These are phyloP conservation scores for Ceratobasidium sp. DNA, from an alignment of 1,284 basidiomycete genomes.

Conservation along the genomic window DNA sequence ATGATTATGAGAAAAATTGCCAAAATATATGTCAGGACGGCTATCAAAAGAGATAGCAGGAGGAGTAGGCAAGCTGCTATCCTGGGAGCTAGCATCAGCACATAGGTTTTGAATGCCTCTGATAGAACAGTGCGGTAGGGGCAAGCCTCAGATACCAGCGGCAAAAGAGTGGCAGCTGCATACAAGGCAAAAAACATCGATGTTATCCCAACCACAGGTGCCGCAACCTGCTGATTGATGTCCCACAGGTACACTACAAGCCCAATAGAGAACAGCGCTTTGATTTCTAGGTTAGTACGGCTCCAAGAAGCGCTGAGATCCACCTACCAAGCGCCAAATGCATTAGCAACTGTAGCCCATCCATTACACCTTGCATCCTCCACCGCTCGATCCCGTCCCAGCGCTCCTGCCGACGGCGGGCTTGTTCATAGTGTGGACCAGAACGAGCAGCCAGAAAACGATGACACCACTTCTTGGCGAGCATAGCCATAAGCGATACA, in stretches of 20 bases:
- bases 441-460: neutral
- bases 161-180: neutral
- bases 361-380: neutral
- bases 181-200: neutral
- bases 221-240: neutral
- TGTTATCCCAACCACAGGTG: neutral
- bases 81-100: too few species aligned
- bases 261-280: neutral
- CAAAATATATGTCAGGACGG: too few species aligned
- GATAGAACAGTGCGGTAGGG: constrained; percentile 7
- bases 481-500: neutral
- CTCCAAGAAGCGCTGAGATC: too few species aligned
- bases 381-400: constrained; percentile 1
- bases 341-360: constrained; percentile 3
- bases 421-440: neutral
- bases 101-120: too few species aligned
- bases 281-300: neutral
- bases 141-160: neutral
- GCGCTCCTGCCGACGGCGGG: neutral
- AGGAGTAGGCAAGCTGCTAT: too few species aligned
- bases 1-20: too few species aligned
- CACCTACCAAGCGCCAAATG: constrained; percentile 9
- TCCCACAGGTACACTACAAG: constrained; percentile 17
- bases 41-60: too few species aligned
- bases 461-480: constrained; percentile 21